Base-by-base conservation (phyloP, 2,329 filamentous ascomycete species). In the Aciculosporium take region DNA sequence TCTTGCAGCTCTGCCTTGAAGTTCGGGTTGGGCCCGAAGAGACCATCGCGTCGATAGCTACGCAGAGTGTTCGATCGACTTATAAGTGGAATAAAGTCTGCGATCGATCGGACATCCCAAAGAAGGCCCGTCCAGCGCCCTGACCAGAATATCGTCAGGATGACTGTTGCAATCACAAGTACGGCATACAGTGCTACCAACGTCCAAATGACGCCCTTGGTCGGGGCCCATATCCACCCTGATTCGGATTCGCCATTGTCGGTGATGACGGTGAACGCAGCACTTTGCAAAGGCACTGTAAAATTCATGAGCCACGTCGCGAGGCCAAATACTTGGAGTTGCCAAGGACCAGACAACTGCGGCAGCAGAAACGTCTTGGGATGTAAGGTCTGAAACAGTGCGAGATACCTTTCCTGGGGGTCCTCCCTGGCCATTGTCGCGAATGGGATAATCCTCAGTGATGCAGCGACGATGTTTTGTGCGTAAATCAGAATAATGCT, bases 61-160 rank as follows among this genome's bases (percentile, higher is more conserved):
- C 69, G 66, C 37, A 87, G 69, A 15, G 81, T 76, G 58, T 94
- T 94, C 48, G 84, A 88, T 45, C 82, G 75, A 48, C 85, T 80
- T 21, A 94, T 69, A 9, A 95, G 68, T 1, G 81, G 75, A 33
- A 91, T 71, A 29, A 94, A 65, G 55, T 95, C 87, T 3, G 84
- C 88, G 7, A 95, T 65, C 20, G 80, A 89, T 35, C 81, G 71
- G 2, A 86, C 74, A 55, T 94, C 86, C 88, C 88, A 95, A 53
- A 81, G 72, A 46, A 94, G 65, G 0, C 87, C 87, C 0, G 86
- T 93, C 51, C 69, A 71, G 24, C 72, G 68, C 18, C 68, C 61
- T 41, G 71, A 64, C 63, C 88, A 84, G 47, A 76, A 81, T n/a
- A 76, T 48, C 47, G 80, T 63, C 8, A 88, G 56, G 13, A 56